Base-by-base conservation (phyloP, 352 stramenopile genomes). In the Halophytophthora polymorphica region DNA sequence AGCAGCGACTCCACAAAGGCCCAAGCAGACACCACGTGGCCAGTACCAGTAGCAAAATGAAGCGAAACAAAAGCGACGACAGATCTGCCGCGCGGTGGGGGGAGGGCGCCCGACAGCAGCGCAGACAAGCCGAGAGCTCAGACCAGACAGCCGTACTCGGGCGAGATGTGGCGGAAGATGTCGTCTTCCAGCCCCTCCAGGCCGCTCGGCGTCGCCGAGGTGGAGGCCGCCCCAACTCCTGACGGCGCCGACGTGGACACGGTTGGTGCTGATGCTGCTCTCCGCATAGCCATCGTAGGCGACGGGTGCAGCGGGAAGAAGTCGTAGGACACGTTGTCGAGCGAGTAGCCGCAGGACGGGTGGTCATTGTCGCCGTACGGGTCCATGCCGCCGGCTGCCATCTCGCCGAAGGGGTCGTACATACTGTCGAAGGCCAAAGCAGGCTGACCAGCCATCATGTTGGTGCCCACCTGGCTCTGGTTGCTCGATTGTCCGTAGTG, bases 101-200 rank as follows among this genome's bases (percentile, higher is more conserved):
- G n/a, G 25, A 31, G 25, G 25, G 4, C 25, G 8, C 25, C 25
- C 4, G 25, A 31, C 25, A 31, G 25, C 25, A n/a, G n/a, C n/a
- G n/a, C n/a, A 31, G 25, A 31, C 4, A 31, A 4, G 25, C 4
- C 15, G 14, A 34, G 35, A 12, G 35, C 34, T 67, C 71, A 93
- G 38, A 90, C 80, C 13, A 93, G 66, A 39, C 80, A 93, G 35
- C 83, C 83, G 49, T 90, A 93, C 51, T 91, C 80, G 6, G 83
- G 79, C 3, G 83, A 93, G 46, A 93, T 90, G 40, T 93, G 83
- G 36, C 87, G 69, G 49, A 93, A 93, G 40, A 93, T 82, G 50
- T 90, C 80, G 50, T 93, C 83, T 15, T 88, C 76, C 3, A 76
- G 39, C 1, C 50, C 58, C 21, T 78, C 68, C 21, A 67, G 43